Percentiles rank a stretch among this genome's conserved stretches.
phyloP scores from a whole-genome alignment of 768 basidiomycete species.

The Hysterangium stoloniferum region DNA sequence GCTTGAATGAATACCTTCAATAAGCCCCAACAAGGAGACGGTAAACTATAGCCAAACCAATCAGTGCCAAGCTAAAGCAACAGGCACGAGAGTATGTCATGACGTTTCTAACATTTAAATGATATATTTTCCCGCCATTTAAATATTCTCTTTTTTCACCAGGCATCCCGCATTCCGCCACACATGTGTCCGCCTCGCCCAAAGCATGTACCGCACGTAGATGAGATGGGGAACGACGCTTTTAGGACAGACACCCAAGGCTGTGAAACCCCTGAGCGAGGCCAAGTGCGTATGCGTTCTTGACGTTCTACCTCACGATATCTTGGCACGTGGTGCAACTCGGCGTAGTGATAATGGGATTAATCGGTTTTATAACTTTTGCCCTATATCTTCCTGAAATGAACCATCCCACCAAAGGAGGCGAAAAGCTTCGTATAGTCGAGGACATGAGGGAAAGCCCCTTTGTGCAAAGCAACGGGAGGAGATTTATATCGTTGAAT shows the following conservation, averaged over 20 bases:
- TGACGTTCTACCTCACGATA: no score
- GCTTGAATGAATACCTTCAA: not conserved
- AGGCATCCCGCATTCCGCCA: slow-evolving; percentile 69
- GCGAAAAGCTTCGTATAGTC: no score
- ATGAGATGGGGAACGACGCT: slow-evolving; percentile 65
- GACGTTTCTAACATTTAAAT: not conserved
- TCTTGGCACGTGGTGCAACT: slow-evolving; percentile 62
- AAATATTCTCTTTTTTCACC: not conserved
- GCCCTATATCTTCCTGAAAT: slow-evolving; percentile 55
- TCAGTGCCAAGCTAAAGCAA: slow-evolving; percentile 56
- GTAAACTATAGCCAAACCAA: slow-evolving; percentile 81
- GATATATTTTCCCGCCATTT: no score
- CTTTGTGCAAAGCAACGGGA: slow-evolving; percentile 7
- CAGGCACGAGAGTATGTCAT: slow-evolving; percentile 61
- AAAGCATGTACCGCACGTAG: slow-evolving; percentile 70
- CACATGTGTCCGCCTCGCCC: slow-evolving; percentile 67
- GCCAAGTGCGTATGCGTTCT: slow-evolving; percentile 58
- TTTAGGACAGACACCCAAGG: slow-evolving; percentile 65
- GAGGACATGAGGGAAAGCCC: slow-evolving; percentile 9
- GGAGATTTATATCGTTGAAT: no score
- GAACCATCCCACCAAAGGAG: slow-evolving; percentile 47
- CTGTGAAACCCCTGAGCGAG: slow-evolving; percentile 72
- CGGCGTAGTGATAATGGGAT: slow-evolving; percentile 32
- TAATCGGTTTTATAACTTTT: slow-evolving; percentile 34
- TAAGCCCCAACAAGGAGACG: slow-evolving; percentile 39